Base-by-base conservation (phyloP, 1,284 basidiomycete genomes). In the Neonothopanus nambi region DNA sequence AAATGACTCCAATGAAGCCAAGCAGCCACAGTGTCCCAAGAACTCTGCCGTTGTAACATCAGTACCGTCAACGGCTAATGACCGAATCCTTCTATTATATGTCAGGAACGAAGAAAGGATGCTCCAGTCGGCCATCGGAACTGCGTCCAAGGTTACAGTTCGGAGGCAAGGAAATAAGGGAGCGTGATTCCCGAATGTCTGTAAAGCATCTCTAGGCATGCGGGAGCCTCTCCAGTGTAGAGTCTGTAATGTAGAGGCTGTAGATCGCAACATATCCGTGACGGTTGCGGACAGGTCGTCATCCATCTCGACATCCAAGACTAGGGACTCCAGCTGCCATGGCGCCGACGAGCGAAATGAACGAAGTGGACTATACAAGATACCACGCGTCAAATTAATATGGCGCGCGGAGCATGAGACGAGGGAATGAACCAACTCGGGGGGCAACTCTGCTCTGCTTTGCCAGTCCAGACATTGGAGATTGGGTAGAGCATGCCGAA, bases 391-490 rank as follows among this genome's bases (percentile, higher is more conserved):
- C 46, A 48, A 49, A 42, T 21, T 20, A 9, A 55, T 38, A 11
- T 67, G 61, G 36, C 57, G 59, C n/a, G 63, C 51, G 6, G 61
- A 48, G 5, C 60, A 63, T 0, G 55, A 13, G 4, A 59, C 45
- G 8, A 65, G 51, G 21, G 53, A 56, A 7, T 42, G 37, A 15
- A 66, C 33, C 36, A 63, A 54, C 3, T 49, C 24, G 1, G 48
- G 20, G 0, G 56, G 49, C 30, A 60, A 38, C 18, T 21, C n/a
- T 9, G 57, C 40, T 9, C 48, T 54, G n/a, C 56, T 58, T 43
- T 60, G 57, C 64, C 64, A 69, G 41, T 66, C 59, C 8, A 70
- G 40, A 11, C 63, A 57, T 33, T 61, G 53, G 20, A 70, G 57
- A 45, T 70, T 68, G 3, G 61, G 58, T 9, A 67, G 48, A 5